A percentile compares a stretch with the other conserved stretches of the same genome.
These are phyloP conservation scores for Fusarium humuli DNA, from an alignment of 2,329 filamentous ascomycete genomes.

Conservation along the genomic window DNA sequence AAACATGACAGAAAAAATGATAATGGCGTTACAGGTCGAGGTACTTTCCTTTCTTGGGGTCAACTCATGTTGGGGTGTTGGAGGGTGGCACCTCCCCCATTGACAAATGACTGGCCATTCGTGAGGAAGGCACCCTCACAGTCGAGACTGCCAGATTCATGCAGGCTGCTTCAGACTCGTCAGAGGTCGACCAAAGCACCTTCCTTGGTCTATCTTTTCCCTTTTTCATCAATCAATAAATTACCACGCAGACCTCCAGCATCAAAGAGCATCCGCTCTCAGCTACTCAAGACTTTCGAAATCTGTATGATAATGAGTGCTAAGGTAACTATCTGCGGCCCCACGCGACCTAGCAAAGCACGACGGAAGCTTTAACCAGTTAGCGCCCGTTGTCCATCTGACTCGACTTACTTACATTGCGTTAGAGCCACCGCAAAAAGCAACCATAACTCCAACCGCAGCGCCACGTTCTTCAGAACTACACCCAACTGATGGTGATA, in stretches of 20 bases:
- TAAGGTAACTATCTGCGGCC: constrained; percentile 23
- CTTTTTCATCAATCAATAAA: background rate
- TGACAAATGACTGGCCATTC: background rate
- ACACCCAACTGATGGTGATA: constrained; percentile 17
- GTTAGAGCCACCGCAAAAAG: constrained; percentile 46
- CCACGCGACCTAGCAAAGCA: constrained; percentile 12
- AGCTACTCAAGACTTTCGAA: background rate
- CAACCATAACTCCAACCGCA: constrained; percentile 35
- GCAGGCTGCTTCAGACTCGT: constrained; percentile 5
- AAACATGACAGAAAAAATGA: constrained; percentile 10
- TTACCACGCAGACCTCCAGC: background rate
- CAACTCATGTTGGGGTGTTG: background rate
- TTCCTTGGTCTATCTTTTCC: background rate
- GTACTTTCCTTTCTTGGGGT: constrained; percentile 6
- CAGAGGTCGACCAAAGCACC: background rate
- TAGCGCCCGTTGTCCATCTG: constrained; percentile 26
- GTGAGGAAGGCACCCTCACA: constrained; percentile 19
- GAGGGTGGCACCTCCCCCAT: background rate
- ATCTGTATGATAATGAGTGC: background rate
- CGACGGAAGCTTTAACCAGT: constrained; percentile 26
- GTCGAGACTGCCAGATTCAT: constrained; percentile 15
- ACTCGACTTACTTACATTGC: constrained; percentile 40
- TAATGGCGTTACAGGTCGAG: constrained; percentile 6
- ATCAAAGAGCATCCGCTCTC: background rate
- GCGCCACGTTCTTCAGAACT: constrained; percentile 20